Conservation (phyloP, 2,329 filamentous ascomycete genomes). For the Nigrograna mackinnonii region DNA sequence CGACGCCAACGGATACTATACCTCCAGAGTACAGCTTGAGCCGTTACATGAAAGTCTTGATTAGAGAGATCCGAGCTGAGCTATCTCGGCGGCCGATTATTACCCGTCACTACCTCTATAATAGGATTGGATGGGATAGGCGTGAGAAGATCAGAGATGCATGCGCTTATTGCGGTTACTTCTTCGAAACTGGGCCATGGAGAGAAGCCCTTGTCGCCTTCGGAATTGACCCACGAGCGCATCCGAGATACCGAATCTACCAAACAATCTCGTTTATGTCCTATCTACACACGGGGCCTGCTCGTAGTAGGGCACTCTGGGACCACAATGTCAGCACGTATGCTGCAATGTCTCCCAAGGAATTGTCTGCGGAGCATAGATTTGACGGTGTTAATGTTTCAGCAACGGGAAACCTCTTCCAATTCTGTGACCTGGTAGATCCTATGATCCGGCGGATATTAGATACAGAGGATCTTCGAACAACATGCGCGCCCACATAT, state of each 20-base stretch:
- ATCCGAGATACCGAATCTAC: slow-evolving; percentile 77
- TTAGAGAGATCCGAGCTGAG: slow-evolving; percentile 65
- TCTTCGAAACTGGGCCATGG: slow-evolving; percentile 92
- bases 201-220: slow-evolving; percentile 84
- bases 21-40: slow-evolving; percentile 55
- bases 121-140: slow-evolving; percentile 63
- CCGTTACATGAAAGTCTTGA: slow-evolving; percentile 64
- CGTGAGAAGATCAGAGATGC: slow-evolving; percentile 69
- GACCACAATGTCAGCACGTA: slow-evolving; percentile 28
- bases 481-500: slow-evolving; percentile 47
- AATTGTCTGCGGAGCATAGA: slow-evolving; percentile 59
- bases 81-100: slow-evolving; percentile 80
- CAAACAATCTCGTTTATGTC: slow-evolving; percentile 68
- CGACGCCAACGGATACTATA: slow-evolving; percentile 60
- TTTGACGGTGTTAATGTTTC: slow-evolving; percentile 80
- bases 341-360: slow-evolving; percentile 20
- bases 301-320: slow-evolving; percentile 26
- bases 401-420: slow-evolving; percentile 87
- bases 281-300: slow-evolving; percentile 30
- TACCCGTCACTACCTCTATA: slow-evolving; percentile 81
- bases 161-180: slow-evolving; percentile 84
- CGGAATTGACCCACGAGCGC: slow-evolving; percentile 80
- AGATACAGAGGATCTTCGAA: slow-evolving; percentile 57
- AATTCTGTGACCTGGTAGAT: slow-evolving; percentile 89
- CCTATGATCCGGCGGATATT: slow-evolving; percentile 71